Evolutionary conservation across 2,329 filamentous ascomycete species (phyloP), one percentile per base, ranked within the genome.

Genomic region (Microdochium nivale): DNA sequence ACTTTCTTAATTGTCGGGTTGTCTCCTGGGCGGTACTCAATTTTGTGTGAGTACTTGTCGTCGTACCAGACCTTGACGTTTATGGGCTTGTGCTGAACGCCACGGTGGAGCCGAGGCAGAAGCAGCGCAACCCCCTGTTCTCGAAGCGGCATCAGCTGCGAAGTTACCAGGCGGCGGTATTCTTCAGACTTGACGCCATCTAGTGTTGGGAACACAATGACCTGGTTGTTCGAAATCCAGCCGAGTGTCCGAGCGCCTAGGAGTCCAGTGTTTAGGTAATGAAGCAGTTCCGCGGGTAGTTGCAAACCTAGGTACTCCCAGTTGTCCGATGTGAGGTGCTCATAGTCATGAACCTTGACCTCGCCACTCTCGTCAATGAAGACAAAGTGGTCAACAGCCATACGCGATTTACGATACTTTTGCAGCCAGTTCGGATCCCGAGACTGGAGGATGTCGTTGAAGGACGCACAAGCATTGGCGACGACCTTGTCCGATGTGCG

Each of bases 221-320:
- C 80, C 65, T 92, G 84, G 56, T 86, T 83, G 51, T 89, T 86
- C 3, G 88, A 87, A 59, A 96, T 82, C 79, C 85, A 92, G 65
- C 87, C 88, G 13, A 95, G 78, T 35, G 96, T 76, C 48, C 88
- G 83, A 24, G 90, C 78, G 25, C 88, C 83, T 57, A 97, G 82
- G 44, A 96, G 73, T 32, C 90, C 94, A 49, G 81, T 84, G 53
- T 90, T 90, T 49, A 96, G 77, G 66, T 97, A 97, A 67, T 90
- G 87, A 65, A 92, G 91, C 19, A 97, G 76, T 68, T 99, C 94
- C 40, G 90, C 84, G 0, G 94, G 90, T 4, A 99, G 76, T 54
- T 91, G 87, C 53, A 95, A 81, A n/a, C 90, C 90, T 55, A 96
- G 81, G 64, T 96, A 91, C 62, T 92, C 86, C 64, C 95, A 88